Evolutionary conservation across 805 yeast genomes (phyloP).

Genomic region (Grigorovia transvaalensis): DNA sequence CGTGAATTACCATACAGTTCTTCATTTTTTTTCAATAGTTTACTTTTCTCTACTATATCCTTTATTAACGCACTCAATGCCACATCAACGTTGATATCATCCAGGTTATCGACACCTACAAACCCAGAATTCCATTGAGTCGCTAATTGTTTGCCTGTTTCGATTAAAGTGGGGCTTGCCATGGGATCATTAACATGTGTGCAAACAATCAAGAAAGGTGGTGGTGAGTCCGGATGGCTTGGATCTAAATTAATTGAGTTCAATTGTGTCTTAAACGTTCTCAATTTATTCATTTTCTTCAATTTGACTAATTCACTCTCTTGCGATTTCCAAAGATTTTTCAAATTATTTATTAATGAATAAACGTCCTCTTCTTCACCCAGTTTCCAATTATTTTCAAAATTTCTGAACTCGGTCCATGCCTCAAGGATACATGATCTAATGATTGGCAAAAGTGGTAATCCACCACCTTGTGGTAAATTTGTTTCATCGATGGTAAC

Average conservation of each 20-base stretch:
- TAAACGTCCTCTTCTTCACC: slow-evolving; percentile 63
- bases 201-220: slow-evolving; percentile 60
- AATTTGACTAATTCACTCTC: slow-evolving; percentile 22
- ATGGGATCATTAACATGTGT: slow-evolving; percentile 49
- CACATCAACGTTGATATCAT: slow-evolving; percentile 44
- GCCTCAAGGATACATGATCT: slow-evolving; percentile 56
- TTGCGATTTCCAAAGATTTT: slow-evolving; percentile 43
- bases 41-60: slow-evolving; percentile 44
- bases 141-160: slow-evolving; percentile 49
- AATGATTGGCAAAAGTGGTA: slow-evolving; percentile 32
- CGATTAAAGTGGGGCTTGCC: slow-evolving; percentile 50
- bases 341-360: slow-evolving; percentile 47
- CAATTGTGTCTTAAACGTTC: slow-evolving; percentile 24
- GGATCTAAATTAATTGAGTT: slow-evolving; percentile 29
- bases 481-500: slow-evolving; percentile 1
- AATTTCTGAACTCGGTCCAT: slow-evolving; percentile 56
- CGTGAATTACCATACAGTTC: not conserved
- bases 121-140: slow-evolving; percentile 56
- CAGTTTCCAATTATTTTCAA: slow-evolving; percentile 44
- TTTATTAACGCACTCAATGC: slow-evolving; percentile 46
- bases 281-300: slow-evolving; percentile 22
- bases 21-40: slow-evolving; percentile 7
- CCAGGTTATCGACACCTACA: slow-evolving; percentile 47
- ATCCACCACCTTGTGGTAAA: slow-evolving; percentile 18
- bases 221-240: slow-evolving; percentile 36